Conservation (phyloP, 2,329 filamentous ascomycete genomes). For the Fusarium dlaminii region DNA sequence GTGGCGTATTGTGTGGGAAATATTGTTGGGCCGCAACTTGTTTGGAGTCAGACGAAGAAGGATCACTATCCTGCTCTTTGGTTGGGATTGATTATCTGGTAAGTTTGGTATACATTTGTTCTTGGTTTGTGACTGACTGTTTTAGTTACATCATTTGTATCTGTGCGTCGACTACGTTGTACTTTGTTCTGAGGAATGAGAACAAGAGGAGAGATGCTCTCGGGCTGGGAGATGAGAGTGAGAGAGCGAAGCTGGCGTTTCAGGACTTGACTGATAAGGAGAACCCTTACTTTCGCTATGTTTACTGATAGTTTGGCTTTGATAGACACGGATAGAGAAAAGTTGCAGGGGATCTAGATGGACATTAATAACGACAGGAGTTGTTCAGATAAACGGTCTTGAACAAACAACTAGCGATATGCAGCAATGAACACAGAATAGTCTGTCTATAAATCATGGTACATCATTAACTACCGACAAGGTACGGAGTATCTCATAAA, state of each 20-base stretch:
- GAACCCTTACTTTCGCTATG: conserved; percentile 74
- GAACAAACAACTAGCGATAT: background rate
- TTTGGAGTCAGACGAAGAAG: conserved; percentile 71
- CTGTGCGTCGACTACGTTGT: conserved; percentile 62
- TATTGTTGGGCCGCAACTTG: conserved; percentile 78
- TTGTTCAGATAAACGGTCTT: background rate
- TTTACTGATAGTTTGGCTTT: conserved; percentile 34
- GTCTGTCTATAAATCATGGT: conserved; percentile 1
- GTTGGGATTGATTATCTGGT: conserved; percentile 72
- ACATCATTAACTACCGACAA: conserved; percentile 30
- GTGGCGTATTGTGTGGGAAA: conserved; percentile 80
- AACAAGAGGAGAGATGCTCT: conserved; percentile 63
- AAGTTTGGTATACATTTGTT: conserved; percentile 15
- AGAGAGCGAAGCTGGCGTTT: conserved; percentile 72
- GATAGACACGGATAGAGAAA: background rate
- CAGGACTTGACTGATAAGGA: conserved; percentile 74
- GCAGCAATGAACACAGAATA: background rate
- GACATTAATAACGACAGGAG: background rate
- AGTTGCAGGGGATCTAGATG: background rate
- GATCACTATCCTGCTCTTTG: conserved; percentile 77
- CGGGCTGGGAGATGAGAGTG: conserved; percentile 61
- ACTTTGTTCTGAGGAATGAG: conserved; percentile 66
- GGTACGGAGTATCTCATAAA: conserved; percentile 19
- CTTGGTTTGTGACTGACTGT: background rate
- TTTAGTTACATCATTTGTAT: conserved; percentile 75